A percentile compares a stretch with the other conserved stretches of the same genome.
Conservation (phyloP, 2,329 filamentous ascomycete genomes). For the Botryotinia convoluta region DNA sequence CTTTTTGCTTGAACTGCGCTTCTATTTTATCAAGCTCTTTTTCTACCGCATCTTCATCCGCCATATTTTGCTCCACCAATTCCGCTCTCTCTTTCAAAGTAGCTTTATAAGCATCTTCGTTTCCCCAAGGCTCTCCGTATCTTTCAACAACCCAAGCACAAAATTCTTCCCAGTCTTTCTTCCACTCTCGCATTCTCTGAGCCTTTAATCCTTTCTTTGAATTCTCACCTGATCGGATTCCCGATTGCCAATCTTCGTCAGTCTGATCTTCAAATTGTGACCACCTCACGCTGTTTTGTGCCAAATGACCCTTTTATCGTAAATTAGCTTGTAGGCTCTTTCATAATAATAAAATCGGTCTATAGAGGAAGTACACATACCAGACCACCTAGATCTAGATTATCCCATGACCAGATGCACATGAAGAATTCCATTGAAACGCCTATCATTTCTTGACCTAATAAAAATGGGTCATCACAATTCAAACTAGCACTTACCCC, state of each 20-base stretch:
- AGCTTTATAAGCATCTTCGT: not conserved
- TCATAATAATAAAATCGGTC: not conserved
- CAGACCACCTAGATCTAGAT: constrained; percentile 78
- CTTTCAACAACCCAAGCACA: constrained; percentile 83
- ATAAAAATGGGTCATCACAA: constrained; percentile 84
- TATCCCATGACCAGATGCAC: constrained; percentile 82
- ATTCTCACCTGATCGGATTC: constrained; percentile 67
- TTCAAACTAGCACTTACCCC: constrained; percentile 80
- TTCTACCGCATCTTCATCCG: not conserved
- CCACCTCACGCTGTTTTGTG: constrained; percentile 88
- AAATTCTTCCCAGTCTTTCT: constrained; percentile 77
- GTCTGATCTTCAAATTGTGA: constrained; percentile 77
- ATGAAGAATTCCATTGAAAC: constrained; percentile 93
- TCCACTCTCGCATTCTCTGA: constrained; percentile 71
- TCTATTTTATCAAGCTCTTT: not conserved
- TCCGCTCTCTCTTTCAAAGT: not conserved
- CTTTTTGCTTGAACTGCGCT: not conserved
- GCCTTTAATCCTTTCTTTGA: constrained; percentile 65
- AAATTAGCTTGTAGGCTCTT: constrained; percentile 6
- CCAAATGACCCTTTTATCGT: constrained; percentile 47
- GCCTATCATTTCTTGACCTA: constrained; percentile 77
- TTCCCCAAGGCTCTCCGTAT: constrained; percentile 45
- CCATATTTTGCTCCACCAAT: not conserved
- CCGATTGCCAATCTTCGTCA: constrained; percentile 66
- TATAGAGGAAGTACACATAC: constrained; percentile 48